phyloP scores from a whole-genome alignment of 345 rosid species.

The Streptanthus diversifolius region DNA sequence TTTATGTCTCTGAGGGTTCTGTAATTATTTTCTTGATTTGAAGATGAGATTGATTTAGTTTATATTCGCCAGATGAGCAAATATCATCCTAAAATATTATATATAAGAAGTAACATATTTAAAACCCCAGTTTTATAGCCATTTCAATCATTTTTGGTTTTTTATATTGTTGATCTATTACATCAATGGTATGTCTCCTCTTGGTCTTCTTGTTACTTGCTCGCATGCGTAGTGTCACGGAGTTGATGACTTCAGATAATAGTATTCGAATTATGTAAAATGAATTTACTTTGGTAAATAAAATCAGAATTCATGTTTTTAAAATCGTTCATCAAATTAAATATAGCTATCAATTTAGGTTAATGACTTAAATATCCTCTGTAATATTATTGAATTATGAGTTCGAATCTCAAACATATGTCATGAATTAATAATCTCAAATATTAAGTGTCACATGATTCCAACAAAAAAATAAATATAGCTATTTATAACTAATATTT shows the following conservation, averaged over 20 bases:
- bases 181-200: slow-evolving; percentile 1
- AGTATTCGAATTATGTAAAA: not conserved
- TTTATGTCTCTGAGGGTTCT: not conserved
- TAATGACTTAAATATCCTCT: no score
- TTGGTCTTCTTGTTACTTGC: not conserved
- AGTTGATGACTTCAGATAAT: not conserved
- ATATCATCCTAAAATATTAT: not conserved
- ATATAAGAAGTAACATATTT: not conserved
- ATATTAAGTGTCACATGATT: no score
- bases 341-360: no score
- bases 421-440: no score
- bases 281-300: not conserved
- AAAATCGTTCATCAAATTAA: no score
- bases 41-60: not conserved
- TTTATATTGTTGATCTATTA: not conserved
- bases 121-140: not conserved
- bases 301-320: not conserved
- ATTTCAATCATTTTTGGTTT: not conserved
- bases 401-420: no score
- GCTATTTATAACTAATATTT: no score
- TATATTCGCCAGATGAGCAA: not conserved
- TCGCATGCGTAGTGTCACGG: not conserved
- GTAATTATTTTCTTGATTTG: not conserved
- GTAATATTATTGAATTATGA: no score
- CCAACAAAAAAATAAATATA: no score